Conservation (phyloP, 2,329 filamentous ascomycete genomes). For the Aaosphaeria arxii region DNA sequence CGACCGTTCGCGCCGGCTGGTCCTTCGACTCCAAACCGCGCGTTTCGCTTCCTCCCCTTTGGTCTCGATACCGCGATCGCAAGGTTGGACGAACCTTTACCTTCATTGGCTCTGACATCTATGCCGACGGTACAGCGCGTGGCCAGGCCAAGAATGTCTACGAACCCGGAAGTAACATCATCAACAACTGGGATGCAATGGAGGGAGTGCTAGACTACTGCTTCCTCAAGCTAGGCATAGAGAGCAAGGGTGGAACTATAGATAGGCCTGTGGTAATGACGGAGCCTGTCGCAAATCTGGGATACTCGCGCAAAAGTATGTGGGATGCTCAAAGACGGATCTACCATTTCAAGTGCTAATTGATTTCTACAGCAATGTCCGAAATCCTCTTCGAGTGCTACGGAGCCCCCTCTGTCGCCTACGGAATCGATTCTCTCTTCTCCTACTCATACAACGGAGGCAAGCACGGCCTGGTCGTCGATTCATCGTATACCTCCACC, state of each 20-base stretch:
- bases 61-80: conserved; percentile 92
- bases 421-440: conserved; percentile 95
- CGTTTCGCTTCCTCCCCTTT: conserved; percentile 79
- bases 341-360: conserved; percentile 16
- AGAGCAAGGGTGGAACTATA: conserved; percentile 69
- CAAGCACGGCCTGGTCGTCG: conserved; percentile 81
- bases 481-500: conserved; percentile 89
- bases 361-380: conserved; percentile 70
- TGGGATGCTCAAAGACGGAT: conserved; percentile 8
- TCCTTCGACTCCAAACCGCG: conserved; percentile 85
- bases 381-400: conserved; percentile 98
- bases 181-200: conserved; percentile 98
- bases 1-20: conserved; percentile 88
- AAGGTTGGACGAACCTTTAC: conserved; percentile 90
- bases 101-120: conserved; percentile 90
- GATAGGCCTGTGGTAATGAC: conserved; percentile 92
- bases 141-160: conserved; percentile 90
- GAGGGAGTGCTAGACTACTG: conserved; percentile 92
- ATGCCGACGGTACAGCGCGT: conserved; percentile 87
- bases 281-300: conserved; percentile 86
- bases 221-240: conserved; percentile 89
- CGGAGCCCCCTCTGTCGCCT: conserved; percentile 81
- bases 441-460: conserved; percentile 92
- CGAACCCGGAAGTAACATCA: conserved; percentile 83
- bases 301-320: conserved; percentile 84